These are phyloP conservation scores for Flaveria bidentis DNA, from an alignment of 129 eudicot genomes.

Conservation along the genomic window DNA sequence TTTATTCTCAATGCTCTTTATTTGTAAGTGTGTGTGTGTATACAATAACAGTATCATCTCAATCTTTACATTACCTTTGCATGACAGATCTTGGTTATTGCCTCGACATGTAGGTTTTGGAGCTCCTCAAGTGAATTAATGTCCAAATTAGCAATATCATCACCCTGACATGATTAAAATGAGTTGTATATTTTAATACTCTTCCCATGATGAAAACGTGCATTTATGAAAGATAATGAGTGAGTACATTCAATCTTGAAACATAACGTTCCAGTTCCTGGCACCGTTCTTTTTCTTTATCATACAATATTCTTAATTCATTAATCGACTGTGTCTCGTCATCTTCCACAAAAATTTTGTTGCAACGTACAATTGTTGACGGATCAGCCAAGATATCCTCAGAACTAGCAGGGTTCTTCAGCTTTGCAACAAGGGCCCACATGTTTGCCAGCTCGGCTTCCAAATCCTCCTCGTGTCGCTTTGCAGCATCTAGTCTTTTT, in stretches of 20 bases:
- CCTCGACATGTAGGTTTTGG: constrained; percentile 69
- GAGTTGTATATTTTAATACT: not conserved
- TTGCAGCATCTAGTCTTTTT: constrained; percentile 62
- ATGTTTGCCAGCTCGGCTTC: constrained; percentile 75
- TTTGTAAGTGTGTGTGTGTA: not conserved
- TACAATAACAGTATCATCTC: not conserved
- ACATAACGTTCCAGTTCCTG: constrained; percentile 49
- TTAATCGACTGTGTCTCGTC: constrained; percentile 20
- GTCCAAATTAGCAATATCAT: constrained; percentile 53
- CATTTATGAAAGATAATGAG: not conserved
- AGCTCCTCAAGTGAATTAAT: constrained; percentile 58
- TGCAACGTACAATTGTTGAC: constrained; percentile 25
- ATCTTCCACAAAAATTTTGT: not conserved
- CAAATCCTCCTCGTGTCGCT: constrained; percentile 61
- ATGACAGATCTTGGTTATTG: constrained; percentile 70
- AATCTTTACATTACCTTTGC: constrained; percentile 48
- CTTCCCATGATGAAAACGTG: not conserved
- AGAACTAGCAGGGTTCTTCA: constrained; percentile 40
- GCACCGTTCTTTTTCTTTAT: constrained; percentile 20
- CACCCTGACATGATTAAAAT: constrained; percentile 51
- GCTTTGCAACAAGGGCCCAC: constrained; percentile 68
- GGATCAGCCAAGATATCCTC: constrained; percentile 27
- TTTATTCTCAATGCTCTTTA: not conserved
- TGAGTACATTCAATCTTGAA: constrained; percentile 55
- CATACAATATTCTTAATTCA: constrained; percentile 17